Evolutionary conservation across 805 yeast genomes (phyloP), one percentile per base, ranked within the genome.

Genomic region (Kurtzmaniella cleridarum): DNA sequence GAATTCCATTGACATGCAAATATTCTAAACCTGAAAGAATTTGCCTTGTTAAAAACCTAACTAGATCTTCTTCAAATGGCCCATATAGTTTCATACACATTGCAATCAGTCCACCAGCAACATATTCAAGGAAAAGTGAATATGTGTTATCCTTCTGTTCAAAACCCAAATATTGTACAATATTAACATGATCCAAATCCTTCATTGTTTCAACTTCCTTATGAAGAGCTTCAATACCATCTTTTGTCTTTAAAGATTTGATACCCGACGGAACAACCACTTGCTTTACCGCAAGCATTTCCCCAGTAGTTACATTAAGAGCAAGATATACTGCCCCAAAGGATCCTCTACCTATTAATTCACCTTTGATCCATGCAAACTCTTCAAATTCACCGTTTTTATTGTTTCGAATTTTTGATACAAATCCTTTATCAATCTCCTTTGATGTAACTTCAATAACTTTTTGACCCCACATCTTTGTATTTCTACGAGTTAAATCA

Each of bases 321-420:
- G 96, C 97, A 40, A 93, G 69, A 54, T 75, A 91, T 1, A 93
- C 99, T 28, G 86, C 81, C 8, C 98, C 99, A 68, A 90, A 93
- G 1, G 97, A 90, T 0, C 99, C 99, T 42, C 87, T 79, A 0
- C 99, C 99, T 41, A 93, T 88, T 45, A 93, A 69, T 54, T 90
- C 97, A 71, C 99, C 99, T 55, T 88, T 88, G 36, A 95, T 84
- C 99, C 99, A 93, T 0, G 95, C 95, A 65, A 89, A 91, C 60
- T 90, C 95, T 51, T 79, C 84, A 54, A 76, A 75, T 36, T 79
- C 76, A 11, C 90, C 93, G 35, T 60, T 57, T 39, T 73, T 75
- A 27, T 75, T 75, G 52, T 76, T 82, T 39, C 78, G 73, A 38
- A 85, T 60, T 47, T 79, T 79, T 50, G 82, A 81, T 18, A 83